A percentile compares a stretch with the other conserved stretches of the same genome.
Evolutionary conservation across 768 basidiomycete species (phyloP).

Genomic region (Kwoniella europaea): DNA sequence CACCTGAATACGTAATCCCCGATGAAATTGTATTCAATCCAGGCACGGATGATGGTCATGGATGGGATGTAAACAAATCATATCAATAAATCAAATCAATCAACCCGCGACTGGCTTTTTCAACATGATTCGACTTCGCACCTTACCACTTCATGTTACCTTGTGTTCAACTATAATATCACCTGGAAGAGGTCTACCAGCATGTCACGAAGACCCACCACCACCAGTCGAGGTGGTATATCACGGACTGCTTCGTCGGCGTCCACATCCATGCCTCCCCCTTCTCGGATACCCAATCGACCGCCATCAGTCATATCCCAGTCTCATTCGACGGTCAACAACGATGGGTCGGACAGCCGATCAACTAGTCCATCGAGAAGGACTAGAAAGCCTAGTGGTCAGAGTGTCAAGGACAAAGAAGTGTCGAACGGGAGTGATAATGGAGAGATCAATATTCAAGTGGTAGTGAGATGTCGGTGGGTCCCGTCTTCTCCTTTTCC

Average conservation of each 20-base stretch:
- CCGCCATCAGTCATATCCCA: constrained; percentile 40
- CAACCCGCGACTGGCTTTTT: constrained; percentile 41
- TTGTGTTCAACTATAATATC: not conserved
- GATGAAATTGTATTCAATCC: not conserved
- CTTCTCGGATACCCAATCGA: constrained; percentile 39
- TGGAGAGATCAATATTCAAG: constrained; percentile 84
- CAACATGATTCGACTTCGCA: not conserved
- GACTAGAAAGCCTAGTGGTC: constrained; percentile 17
- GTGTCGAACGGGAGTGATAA: constrained; percentile 50
- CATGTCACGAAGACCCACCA: constrained; percentile 49
- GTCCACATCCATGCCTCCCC: constrained; percentile 51
- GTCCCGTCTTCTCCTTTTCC: constrained; percentile 18
- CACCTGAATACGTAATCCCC: not conserved
- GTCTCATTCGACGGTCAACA: constrained; percentile 17
- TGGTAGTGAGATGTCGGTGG: constrained; percentile 85
- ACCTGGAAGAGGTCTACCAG: not conserved
- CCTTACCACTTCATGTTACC: not conserved
- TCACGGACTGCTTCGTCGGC: constrained; percentile 39
- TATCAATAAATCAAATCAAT: not conserved
- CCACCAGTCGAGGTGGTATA: constrained; percentile 19
- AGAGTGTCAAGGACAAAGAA: constrained; percentile 21
- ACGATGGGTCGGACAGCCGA: constrained; percentile 17
- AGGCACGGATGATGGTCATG: not conserved
- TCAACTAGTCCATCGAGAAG: constrained; percentile 30
- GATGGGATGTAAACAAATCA: constrained; percentile 36